Percentiles rank a stretch among this genome's conserved stretches.
These are phyloP conservation scores for Nymphaea colorata DNA, from an alignment of 164 flowering plant species.

Conservation along the genomic window DNA sequence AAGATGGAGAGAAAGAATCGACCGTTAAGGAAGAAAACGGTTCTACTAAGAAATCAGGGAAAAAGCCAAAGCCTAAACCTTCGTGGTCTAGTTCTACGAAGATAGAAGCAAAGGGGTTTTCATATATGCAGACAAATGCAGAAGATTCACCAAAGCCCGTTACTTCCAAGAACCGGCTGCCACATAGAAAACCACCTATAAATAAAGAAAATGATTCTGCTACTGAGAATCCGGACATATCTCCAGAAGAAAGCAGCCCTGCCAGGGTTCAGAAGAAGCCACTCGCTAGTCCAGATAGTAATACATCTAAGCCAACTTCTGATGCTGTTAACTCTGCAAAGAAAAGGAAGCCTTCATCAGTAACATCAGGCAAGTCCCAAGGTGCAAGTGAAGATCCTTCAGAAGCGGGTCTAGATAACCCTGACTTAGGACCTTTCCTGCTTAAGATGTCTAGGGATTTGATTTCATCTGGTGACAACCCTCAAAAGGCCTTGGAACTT, in stretches of 20 bases:
- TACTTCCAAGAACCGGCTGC: conserved; percentile 29
- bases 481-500: conserved; percentile 63
- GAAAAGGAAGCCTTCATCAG: conserved; percentile 28
- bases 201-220: not conserved
- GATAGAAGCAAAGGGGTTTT: conserved; percentile 22
- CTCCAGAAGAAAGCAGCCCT: not conserved
- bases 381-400: conserved; percentile 32
- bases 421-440: conserved; percentile 70
- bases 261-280: not conserved
- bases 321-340: conserved; percentile 16
- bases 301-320: conserved; percentile 16
- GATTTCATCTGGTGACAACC: conserved; percentile 70
- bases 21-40: conserved; percentile 1
- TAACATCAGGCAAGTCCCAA: conserved; percentile 24
- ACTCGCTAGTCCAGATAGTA: not conserved
- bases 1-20: conserved; percentile 1
- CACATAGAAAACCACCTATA: conserved; percentile 28
- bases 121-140: conserved; percentile 23
- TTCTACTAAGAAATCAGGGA: conserved; percentile 14
- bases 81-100: conserved; percentile 28
- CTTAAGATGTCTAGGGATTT: conserved; percentile 81
- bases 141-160: conserved; percentile 28
- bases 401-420: conserved; percentile 44
- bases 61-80: conserved; percentile 21
- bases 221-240: not conserved